phyloP scores from a whole-genome alignment of 345 rosid species.

The Stellera chamaejasme region DNA sequence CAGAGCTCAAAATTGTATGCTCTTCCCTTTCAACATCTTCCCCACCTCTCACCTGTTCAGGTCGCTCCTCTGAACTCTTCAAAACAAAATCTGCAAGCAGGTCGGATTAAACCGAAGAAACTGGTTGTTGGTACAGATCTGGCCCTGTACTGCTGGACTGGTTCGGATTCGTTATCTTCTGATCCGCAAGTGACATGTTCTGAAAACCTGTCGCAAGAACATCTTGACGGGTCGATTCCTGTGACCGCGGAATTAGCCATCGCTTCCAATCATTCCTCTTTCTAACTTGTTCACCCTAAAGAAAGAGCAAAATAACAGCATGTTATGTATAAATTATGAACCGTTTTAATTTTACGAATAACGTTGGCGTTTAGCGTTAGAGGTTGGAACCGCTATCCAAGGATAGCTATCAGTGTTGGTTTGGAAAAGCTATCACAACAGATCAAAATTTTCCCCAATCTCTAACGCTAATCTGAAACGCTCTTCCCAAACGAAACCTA shows the following conservation, averaged over 20 bases:
- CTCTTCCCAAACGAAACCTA: too few species aligned
- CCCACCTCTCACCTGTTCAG: too few species aligned
- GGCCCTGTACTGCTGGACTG: too few species aligned
- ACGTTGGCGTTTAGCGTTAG: neutral
- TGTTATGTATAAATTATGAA: neutral
- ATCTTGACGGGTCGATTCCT: conserved; percentile 20
- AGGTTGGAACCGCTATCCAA: neutral
- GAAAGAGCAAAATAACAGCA: conserved; percentile 7
- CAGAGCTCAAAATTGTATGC: too few species aligned
- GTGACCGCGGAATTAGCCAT: conserved; percentile 33
- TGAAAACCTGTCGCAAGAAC: conserved; percentile 18
- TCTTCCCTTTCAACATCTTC: too few species aligned
- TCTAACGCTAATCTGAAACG: neutral
- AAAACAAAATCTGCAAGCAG: too few species aligned
- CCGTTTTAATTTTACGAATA: neutral
- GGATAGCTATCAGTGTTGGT: neutral
- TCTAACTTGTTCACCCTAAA: conserved; percentile 71
- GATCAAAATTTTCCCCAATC: neutral
- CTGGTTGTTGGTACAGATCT: too few species aligned
- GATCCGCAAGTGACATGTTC: conserved; percentile 26
- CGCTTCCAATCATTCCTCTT: conserved; percentile 54
- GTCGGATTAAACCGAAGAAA: neutral
- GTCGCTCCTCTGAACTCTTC: too few species aligned
- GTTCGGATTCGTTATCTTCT: conserved; percentile 9
- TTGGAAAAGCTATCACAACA: neutral